A percentile compares a stretch with the other conserved stretches of the same genome.
phyloP scores from a whole-genome alignment of 202 grass and related monocot species.

The Setaria viridis region DNA sequence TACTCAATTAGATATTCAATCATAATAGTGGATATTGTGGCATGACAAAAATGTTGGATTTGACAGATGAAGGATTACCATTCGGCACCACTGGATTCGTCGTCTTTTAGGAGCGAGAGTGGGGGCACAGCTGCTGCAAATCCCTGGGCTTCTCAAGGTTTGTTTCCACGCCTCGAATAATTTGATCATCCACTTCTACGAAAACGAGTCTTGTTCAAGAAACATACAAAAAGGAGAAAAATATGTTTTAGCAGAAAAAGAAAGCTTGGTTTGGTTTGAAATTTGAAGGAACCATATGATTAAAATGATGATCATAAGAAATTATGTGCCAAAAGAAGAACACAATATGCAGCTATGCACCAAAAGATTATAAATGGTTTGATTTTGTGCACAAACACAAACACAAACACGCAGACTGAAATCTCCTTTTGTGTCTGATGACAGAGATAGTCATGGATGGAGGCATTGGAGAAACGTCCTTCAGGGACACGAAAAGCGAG shows the following conservation, averaged over 20 bases:
- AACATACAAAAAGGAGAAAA: neutral
- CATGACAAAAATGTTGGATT: constrained; percentile 20
- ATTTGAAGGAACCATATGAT: neutral
- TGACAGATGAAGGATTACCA: constrained; percentile 91
- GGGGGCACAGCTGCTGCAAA: constrained; percentile 51
- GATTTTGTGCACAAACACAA: neutral
- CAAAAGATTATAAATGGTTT: neutral
- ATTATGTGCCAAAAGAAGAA: neutral
- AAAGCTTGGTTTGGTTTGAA: neutral
- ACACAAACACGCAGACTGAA: neutral
- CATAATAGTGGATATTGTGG: constrained; percentile 8
- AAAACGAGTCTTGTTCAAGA: neutral
- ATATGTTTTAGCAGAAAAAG: neutral
- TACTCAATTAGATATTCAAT: constrained; percentile 7
- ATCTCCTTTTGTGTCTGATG: neutral
- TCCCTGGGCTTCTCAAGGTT: constrained; percentile 89
- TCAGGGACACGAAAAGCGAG: constrained; percentile 46
- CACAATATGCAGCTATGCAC: neutral
- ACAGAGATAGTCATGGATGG: constrained; percentile 73
- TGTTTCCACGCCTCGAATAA: neutral
- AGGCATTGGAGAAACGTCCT: constrained; percentile 56
- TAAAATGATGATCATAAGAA: neutral
- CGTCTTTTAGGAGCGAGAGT: constrained; percentile 41
- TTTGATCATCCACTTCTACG: neutral
- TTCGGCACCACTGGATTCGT: constrained; percentile 69